Evolutionary conservation across 306 rosid species (phyloP).

Genomic region (Pyrus communis): DNA sequence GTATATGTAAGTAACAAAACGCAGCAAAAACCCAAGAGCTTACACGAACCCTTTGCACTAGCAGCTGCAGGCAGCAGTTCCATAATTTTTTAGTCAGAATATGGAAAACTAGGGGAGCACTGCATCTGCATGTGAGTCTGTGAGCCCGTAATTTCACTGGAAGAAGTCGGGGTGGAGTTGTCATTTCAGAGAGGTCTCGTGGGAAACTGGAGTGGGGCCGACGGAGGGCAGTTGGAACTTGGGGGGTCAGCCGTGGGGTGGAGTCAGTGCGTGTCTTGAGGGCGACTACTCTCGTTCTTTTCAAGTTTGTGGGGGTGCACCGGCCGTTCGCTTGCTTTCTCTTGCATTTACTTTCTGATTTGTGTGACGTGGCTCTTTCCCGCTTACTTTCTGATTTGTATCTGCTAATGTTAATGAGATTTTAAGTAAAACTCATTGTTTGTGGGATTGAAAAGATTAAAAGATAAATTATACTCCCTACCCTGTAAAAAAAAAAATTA

Average conservation of each 20-base stretch:
- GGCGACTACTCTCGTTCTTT: constrained; percentile 23
- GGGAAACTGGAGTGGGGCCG: constrained; percentile 36
- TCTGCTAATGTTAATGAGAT: neutral
- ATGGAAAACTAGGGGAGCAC: neutral
- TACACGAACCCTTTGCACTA: too few species aligned
- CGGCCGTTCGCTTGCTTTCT: neutral
- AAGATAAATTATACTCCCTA: too few species aligned
- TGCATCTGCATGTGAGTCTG: neutral
- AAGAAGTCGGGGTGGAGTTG: neutral
- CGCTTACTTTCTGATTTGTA: neutral
- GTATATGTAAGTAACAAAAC: neutral
- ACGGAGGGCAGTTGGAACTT: constrained; percentile 16
- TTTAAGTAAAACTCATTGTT: too few species aligned
- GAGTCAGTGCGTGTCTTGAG: constrained; percentile 29
- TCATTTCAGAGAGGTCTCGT: constrained; percentile 6
- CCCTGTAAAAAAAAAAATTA: too few species aligned
- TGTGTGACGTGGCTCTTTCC: constrained; percentile 37
- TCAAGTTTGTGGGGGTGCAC: constrained; percentile 26
- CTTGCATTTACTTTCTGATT: neutral
- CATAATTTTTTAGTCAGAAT: too few species aligned
- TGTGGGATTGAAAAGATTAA: too few species aligned
- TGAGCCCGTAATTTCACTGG: neutral
- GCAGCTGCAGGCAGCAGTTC: too few species aligned
- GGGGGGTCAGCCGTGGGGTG: neutral
- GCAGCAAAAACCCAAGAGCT: too few species aligned